Evolutionary conservation across 2,329 filamentous ascomycete genomes (phyloP), one percentile per base, ranked within the genome.

Genomic region (Penicillium polonicum): DNA sequence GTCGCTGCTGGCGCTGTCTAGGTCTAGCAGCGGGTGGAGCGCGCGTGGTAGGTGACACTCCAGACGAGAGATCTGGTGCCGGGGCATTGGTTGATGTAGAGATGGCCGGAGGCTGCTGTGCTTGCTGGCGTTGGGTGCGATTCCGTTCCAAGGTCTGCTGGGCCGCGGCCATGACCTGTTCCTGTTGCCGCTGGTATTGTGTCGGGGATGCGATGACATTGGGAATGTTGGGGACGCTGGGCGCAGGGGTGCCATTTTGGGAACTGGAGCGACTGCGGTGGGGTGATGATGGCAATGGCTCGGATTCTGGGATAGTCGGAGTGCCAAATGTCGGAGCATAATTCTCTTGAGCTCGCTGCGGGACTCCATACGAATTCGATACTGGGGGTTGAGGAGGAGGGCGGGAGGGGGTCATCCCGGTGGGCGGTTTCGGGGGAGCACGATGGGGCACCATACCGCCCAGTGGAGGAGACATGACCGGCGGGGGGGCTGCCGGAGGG

Each of bases 351-450:
- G 81, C 77, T 63, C 84, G 82, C 31, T 81, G 78, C 76, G 88
- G 57, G 8, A 58, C 48, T 25, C 43, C 52, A 53, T 71, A 68
- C 23, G 59, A 83, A 64, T 82, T 72, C n/a, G 75, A 59, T 13
- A 70, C 67, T 15, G 75, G 73, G 35, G 76, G 72, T 59, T 76
- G 76, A 23, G 79, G 78, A 9, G 79, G 70, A 60, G 75, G 69
- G 50, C 79, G 75, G 60, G 70, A 68, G 44, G 79, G 77, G 7
- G 65, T 72, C 61, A 76, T 72, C 57, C 67, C 65, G 36, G 74
- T 83, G 49, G 93, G 94, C n/a, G 93, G 90, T 74, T 90, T 90
- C 51, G 92, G 94, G 45, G 93, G 92, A 54, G 91, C 90, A 60
- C 94, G 86, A 69, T 86, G 89, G 49, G 94, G 92, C 70, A 96